Base-by-base conservation (phyloP, 1,284 basidiomycete species). In the Cryptococcus sp. region DNA sequence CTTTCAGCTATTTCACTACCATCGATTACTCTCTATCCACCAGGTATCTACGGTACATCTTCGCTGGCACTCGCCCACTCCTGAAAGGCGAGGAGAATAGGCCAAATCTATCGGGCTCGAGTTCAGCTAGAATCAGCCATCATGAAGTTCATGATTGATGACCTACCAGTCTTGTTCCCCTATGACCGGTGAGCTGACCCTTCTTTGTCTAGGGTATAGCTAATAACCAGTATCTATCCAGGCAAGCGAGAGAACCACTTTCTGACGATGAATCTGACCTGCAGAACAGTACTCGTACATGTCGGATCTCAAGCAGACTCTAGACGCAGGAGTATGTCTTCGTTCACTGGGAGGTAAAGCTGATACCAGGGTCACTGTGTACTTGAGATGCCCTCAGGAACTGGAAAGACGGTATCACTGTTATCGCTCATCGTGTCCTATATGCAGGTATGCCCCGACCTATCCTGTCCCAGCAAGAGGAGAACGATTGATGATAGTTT, bases 301-400 rank as follows among this genome's bases (percentile, higher is more conserved):
- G 92, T 92, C 91, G 75, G 94, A 98, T 76, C 81, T 98, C 62
- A 98, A 98, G 75, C 81, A 91, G 64, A 94, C 94, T 4, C 82
- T 98, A 21, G 96, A 98, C 76, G 92, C 92, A 31, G 85, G 87
- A 54, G 78, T 77, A 46, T 54, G 76, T 57, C 21, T 13, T 53
- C 54, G n/a, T n/a, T 55, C 45, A 22, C 22, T 24, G 21, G 19
- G 24, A 47, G 13, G 19, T 23, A 5, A 23, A 49, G 40, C 50
- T 47, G 7, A 47, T 25, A 14, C 53, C 71, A 96, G 91, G 96
- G 96, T 46, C 96, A 99, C 65, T 97, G 96, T 73, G 91, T 98
- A 18, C 82, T 99, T 28, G 96, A 99, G 78, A 98, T 98, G 96
- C 96, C 96, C 57, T 98, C 96, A 11, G 96, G 96, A 14, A 99